Base-by-base conservation (phyloP, 306 rosid species). In the Citrullus mucosospermus region DNA sequence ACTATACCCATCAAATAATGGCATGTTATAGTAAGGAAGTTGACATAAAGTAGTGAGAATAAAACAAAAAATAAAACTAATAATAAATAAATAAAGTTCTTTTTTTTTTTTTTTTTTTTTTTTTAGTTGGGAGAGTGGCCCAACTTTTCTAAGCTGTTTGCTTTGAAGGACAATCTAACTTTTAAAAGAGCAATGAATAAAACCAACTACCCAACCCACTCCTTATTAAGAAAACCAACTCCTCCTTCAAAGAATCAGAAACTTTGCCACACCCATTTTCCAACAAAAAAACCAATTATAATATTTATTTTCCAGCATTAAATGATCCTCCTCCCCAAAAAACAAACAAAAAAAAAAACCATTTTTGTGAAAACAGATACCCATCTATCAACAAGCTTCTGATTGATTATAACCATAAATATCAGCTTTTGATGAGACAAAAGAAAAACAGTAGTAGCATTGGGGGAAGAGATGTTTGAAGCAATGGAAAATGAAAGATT, bases 191-290 rank as follows among this genome's bases (percentile, higher is more conserved):
- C 62, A 74, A 74, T 74, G 62, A 74, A 74, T 74, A 53, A 9
- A 74, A 32, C 78, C 78, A 74, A 53, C 78, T 74, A 74, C 78
- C 78, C 61, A 74, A 8, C 46, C 61, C 78, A 50, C 77, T 73
- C 44, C 78, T 34, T 9, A 30, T 32, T 72, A 72, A 72, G 44
- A 72, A 72, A 50, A 28, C 73, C 75, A 53, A 30, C 61, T 17
- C 43, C 59, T 50, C 43, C 59, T 25, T 18, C 28, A 41, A 38
- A 69, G 5, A 25, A 25, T 11, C 34, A 22, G n/a, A 36, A 41
- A 12, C 58, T 70, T 70, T 70, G 22, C 25, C 60, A 72, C 41
- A 43, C 14, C 77, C 76, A 70, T 44, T 70, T 68, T 41, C 76
- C 34, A 70, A 25, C 55, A 70, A 70, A 67, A 41, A 43, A 43